Percentiles rank a stretch among this genome's conserved stretches.
These are phyloP conservation scores for Yamadazyma songkhlaensis DNA, from an alignment of 1,139 yeast species.

Conservation along the genomic window DNA sequence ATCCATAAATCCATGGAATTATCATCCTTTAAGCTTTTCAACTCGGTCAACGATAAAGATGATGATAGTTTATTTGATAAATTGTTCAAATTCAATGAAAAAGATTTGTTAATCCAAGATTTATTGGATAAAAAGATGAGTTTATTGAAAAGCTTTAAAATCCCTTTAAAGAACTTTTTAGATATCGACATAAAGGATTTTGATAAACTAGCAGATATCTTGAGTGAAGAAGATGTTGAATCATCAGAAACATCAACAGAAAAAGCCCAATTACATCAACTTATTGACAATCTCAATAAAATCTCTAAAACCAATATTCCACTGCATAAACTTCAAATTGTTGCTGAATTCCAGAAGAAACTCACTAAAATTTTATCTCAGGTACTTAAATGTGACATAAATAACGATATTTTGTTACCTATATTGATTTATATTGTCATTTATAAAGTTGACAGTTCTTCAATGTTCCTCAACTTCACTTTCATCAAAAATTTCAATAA, in stretches of 20 bases:
- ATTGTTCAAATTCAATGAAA: constrained; percentile 38
- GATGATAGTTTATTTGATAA: constrained; percentile 36
- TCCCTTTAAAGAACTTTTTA: constrained; percentile 30
- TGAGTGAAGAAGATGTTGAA: neutral
- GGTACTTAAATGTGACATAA: constrained; percentile 24
- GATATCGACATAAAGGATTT: constrained; percentile 18
- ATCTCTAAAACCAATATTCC: constrained; percentile 28
- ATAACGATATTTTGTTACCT: constrained; percentile 41
- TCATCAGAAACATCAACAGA: neutral
- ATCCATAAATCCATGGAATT: constrained; percentile 32
- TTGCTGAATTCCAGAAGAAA: constrained; percentile 33
- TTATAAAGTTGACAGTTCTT: constrained; percentile 20
- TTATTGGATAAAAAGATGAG: constrained; percentile 34
- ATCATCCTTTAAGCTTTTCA: constrained; percentile 32
- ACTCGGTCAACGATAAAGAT: constrained; percentile 25
- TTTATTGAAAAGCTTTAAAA: constrained; percentile 21
- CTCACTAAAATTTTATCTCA: constrained; percentile 24
- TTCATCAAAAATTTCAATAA: constrained; percentile 38
- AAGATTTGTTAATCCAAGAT: constrained; percentile 36
- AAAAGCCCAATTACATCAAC: constrained; percentile 1
- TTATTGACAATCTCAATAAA: constrained; percentile 14
- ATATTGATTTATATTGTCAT: constrained; percentile 36
- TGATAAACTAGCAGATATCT: neutral
- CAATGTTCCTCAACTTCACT: constrained; percentile 35
- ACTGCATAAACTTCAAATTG: constrained; percentile 25